Evolutionary conservation across 2,329 filamentous ascomycete species (phyloP), one percentile per base, ranked within the genome.

Genomic region (Waltergamsia citrina): DNA sequence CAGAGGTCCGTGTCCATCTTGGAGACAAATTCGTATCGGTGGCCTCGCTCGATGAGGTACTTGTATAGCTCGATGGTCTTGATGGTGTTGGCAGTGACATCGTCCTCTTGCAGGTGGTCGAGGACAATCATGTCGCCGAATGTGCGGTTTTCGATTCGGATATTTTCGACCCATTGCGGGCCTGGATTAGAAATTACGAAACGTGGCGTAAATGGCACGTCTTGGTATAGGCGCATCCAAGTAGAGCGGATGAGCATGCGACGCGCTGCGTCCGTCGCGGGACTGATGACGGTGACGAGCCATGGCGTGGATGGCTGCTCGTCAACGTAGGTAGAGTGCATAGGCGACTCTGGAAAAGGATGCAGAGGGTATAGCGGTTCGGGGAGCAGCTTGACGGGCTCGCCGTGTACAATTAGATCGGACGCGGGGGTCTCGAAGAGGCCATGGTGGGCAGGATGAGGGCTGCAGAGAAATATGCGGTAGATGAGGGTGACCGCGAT

Each of bases 81-180:
- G 38, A 55, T 41, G 7, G 51, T 54, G 35, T 56, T 55, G 25
- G 53, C 51, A 5, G 47, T 51, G 6, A 53, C 21, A 11, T 51
- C 47, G 32, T 51, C 45, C 39, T 56, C 53, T 10, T 41, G 39
- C 3, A 55, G 34, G 29, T 51, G 43, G n/a, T 54, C 48, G 5
- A 56, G 51, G 2, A 56, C 46, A 38, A 56, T 52, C 24, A 56
- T 45, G 34, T 56, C 52, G 11, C 53, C 53, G 40, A 47, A 53
- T 2, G 52, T 56, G 19, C 41, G 42, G 33, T 56, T 56, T 39
- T 56, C 52, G 17, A 37, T 43, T 4, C 39, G 37, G n/a, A 55
- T 39, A 2, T 43, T 38, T 7, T 48, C 41, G 2, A 35, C 45
- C 51, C 50, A 53, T 7, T 31, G 37, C 4, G 43, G 36, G 1